A percentile compares a stretch with the other conserved stretches of the same genome.
Evolutionary conservation across 129 eudicot species (phyloP).

Genomic region (Flaveria robusta): DNA sequence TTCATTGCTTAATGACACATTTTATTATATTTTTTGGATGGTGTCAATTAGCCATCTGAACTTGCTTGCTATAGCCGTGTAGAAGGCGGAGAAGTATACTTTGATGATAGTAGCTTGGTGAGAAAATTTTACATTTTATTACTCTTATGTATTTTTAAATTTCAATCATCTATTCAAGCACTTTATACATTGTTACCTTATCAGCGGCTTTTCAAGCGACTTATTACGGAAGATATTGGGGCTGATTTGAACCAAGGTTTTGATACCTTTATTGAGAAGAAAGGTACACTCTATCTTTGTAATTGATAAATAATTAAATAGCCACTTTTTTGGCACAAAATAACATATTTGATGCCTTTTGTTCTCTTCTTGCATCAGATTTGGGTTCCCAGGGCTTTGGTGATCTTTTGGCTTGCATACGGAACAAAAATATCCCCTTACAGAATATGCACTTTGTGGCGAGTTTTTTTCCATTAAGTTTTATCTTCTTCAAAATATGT

Average conservation of each 20-base stretch:
- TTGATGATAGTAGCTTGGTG: conserved; percentile 97
- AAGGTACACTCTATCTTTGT: conserved; percentile 48
- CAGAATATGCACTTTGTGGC: conserved; percentile 98
- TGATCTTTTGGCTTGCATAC: conserved; percentile 79
- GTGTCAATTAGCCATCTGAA: conserved; percentile 75
- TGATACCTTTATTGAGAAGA: conserved; percentile 85
- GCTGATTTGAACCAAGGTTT: conserved; percentile 93
- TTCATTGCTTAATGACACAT: conserved; percentile 24
- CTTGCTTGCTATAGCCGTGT: conserved; percentile 97
- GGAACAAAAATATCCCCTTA: conserved; percentile 80
- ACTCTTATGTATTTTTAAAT: not conserved
- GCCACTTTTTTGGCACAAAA: not conserved
- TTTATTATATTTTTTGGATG: conserved; percentile 17
- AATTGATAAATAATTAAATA: not conserved
- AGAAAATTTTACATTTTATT: conserved; percentile 34
- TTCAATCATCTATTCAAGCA: not conserved
- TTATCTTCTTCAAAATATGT: conserved; percentile 6
- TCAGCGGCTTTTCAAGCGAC: conserved; percentile 95
- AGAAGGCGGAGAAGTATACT: conserved; percentile 93
- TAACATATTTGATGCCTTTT: not conserved
- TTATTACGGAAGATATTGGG: conserved; percentile 90
- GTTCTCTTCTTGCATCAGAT: conserved; percentile 41
- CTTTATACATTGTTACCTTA: not conserved
- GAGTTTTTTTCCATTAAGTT: conserved; percentile 35
- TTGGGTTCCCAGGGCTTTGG: conserved; percentile 63